These are phyloP conservation scores for Triangularia verruculosa DNA, from an alignment of 2,329 filamentous ascomycete species.

Conservation along the genomic window DNA sequence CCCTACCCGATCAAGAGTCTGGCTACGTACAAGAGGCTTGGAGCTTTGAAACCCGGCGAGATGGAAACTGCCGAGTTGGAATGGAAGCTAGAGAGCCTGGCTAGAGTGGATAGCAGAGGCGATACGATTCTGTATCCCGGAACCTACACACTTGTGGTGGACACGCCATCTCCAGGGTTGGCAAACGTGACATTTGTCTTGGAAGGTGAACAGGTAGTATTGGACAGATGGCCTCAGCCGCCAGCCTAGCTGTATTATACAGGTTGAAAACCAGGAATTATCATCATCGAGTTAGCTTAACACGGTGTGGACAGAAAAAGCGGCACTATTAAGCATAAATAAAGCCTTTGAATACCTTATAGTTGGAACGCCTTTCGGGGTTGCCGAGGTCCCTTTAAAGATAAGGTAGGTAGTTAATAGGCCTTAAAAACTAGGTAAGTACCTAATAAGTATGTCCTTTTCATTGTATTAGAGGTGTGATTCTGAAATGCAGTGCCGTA, in stretches of 20 bases:
- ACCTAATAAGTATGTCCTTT: no score
- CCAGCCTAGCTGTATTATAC: neutral
- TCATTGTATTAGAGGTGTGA: no score
- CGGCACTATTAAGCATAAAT: no score
- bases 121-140: slow-evolving; percentile 53
- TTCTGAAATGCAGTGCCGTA: no score
- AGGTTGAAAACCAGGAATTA: no score
- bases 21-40: slow-evolving; percentile 48
- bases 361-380: no score
- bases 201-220: slow-evolving; percentile 40
- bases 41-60: slow-evolving; percentile 35
- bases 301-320: no score
- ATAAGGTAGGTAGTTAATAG: no score
- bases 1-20: slow-evolving; percentile 54
- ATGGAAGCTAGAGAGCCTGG: slow-evolving; percentile 48
- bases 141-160: slow-evolving; percentile 46
- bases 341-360: no score
- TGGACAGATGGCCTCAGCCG: slow-evolving; percentile 37
- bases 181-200: slow-evolving; percentile 42
- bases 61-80: slow-evolving; percentile 38
- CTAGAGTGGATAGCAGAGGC: slow-evolving; percentile 48
- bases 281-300: no score
- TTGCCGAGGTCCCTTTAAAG: no score
- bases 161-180: slow-evolving; percentile 40
- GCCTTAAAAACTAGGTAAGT: no score